phyloP scores from a whole-genome alignment of 345 rosid genomes.

The Pugionium cornutum region DNA sequence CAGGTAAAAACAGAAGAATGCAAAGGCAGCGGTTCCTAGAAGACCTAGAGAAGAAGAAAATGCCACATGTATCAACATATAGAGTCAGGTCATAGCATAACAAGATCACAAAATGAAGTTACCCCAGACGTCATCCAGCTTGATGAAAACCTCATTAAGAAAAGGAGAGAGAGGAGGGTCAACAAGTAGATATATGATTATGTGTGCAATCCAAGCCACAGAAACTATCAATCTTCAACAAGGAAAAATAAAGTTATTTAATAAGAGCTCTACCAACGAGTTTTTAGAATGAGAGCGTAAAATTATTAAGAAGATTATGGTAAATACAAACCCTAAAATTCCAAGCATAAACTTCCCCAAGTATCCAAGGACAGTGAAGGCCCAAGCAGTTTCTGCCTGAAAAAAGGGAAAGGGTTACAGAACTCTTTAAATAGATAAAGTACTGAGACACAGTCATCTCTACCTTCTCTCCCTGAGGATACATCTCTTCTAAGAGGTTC shows the following conservation, averaged over 20 bases:
- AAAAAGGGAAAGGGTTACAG: conserved; percentile 17
- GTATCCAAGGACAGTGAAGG: conserved; percentile 91
- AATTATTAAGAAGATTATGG: not conserved
- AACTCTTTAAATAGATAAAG: not conserved
- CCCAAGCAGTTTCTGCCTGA: conserved; percentile 99
- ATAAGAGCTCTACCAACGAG: conserved; percentile 11
- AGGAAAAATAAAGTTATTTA: conserved; percentile 1
- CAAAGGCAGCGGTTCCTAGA: conserved; percentile 95
- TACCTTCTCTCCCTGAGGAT: conserved; percentile 99
- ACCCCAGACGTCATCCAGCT: conserved; percentile 98
- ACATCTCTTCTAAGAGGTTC: conserved; percentile 92
- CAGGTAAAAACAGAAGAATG: conserved; percentile 98
- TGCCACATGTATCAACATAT: conserved; percentile 14
- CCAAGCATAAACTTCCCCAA: conserved; percentile 89
- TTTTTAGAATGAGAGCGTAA: not conserved
- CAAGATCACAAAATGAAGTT: conserved; percentile 32
- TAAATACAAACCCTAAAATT: conserved; percentile 69
- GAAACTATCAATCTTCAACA: conserved; percentile 81
- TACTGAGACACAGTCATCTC: not conserved
- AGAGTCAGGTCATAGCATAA: conserved; percentile 13
- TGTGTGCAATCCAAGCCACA: conserved; percentile 96
- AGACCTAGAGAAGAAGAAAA: conserved; percentile 63
- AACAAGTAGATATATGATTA: conserved; percentile 75
- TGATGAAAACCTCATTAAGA: conserved; percentile 92
- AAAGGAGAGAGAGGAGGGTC: conserved; percentile 91